Base-by-base conservation (phyloP, 345 rosid species). In the Melastoma malabathricum region DNA sequence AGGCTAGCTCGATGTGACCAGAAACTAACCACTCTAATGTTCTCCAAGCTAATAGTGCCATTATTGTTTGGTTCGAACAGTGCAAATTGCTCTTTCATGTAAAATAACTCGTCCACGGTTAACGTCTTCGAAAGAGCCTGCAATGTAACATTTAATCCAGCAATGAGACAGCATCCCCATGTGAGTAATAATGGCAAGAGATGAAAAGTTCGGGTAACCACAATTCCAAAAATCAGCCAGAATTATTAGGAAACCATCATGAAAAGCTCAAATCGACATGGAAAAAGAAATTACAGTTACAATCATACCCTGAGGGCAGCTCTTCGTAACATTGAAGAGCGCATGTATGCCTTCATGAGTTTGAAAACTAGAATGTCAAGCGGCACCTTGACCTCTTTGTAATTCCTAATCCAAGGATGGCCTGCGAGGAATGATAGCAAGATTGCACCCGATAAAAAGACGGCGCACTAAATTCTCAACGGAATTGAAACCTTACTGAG, bases 41-140 rank as follows among this genome's bases (percentile, higher is more conserved):
- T 86, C 20, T 90, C 96, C 50, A 87, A 72, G 59, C 72, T 75
- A 68, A 90, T 75, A 54, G 74, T 71, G 59, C 98, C 92, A 50
- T 70, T 75, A 68, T 82, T 87, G 68, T 67, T 84, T 56, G 98
- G 98, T 67, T 86, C 92, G 31, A 90, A 59, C 48, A 84, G 58
- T 18, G 87, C 79, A 77, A 82, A 90, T 58, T 90, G 98, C 77
- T 82, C 89, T 68, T 71, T 78, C 68, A 90, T 70, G 70, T 84
- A 87, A 67, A 70, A 82, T 19, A 84, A 72, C 64, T 92, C 89
- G 62, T 92, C 89, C 23, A 57, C 80, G 2, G 89, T 76, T 74
- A 92, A 73, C 39, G 96, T 92, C 70, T 87, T 84, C 10, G 95
- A 82, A 49, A 92, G 64, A 17, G 96, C 95, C 98, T 92, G 85